Percentiles rank a stretch among this genome's conserved stretches.
These are phyloP conservation scores for Trypanosoma conorhini DNA, from an alignment of 208 protist species.

Conservation along the genomic window DNA sequence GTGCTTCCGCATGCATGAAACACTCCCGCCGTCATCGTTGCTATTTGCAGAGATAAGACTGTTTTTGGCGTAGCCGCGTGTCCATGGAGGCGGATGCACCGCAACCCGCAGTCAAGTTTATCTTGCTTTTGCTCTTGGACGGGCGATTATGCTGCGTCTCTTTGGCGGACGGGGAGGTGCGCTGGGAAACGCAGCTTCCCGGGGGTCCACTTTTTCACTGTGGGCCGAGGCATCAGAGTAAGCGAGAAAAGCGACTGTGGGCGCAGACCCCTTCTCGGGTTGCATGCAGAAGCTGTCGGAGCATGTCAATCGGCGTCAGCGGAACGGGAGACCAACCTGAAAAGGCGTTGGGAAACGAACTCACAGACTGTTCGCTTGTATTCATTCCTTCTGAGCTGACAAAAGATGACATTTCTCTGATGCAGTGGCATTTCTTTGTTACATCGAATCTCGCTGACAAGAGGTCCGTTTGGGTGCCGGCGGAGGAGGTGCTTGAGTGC, in stretches of 20 bases:
- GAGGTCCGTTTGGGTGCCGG: not conserved
- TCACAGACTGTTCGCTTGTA: conserved; percentile 14
- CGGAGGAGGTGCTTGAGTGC: conserved; percentile 11
- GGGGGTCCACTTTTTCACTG: conserved; percentile 15
- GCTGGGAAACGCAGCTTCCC: conserved; percentile 21
- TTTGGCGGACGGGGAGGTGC: not conserved
- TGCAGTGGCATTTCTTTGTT: conserved; percentile 12
- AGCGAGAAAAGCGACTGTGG: not conserved
- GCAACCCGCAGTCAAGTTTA: not conserved
- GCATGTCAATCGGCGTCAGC: not conserved
- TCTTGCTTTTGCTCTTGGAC: conserved; percentile 26
- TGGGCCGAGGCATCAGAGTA: not conserved
- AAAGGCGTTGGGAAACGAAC: not conserved
- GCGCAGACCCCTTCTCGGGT: not conserved
- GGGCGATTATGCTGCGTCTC: conserved; percentile 23
- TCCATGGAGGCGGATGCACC: not conserved
- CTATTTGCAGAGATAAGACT: not conserved
- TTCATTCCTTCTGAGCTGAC: not conserved
- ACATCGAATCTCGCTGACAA: not conserved
- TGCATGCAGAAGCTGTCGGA: conserved; percentile 4
- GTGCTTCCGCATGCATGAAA: not conserved
- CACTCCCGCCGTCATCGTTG: too few relatives aligned
- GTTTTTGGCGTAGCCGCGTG: not conserved
- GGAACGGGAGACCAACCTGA: not conserved
- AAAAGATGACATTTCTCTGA: not conserved